Conservation (phyloP, 257 asterid species). For the Solanum clarkiae region DNA sequence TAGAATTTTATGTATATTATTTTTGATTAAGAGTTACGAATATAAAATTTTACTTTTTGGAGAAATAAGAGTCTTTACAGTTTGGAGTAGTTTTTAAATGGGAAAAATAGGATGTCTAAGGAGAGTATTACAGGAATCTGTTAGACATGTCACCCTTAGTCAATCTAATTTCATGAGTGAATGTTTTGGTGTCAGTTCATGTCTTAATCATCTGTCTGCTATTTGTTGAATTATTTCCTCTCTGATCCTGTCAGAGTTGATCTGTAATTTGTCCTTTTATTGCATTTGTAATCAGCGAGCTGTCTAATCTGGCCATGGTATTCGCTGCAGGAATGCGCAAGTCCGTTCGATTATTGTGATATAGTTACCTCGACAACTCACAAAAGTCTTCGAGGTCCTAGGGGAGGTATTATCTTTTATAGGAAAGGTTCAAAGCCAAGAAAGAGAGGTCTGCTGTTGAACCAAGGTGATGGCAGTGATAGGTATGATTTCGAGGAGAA, state of each 20-base stretch:
- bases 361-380: slow-evolving; percentile 83
- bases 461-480: slow-evolving; percentile 58
- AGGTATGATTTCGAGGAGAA: slow-evolving; percentile 80
- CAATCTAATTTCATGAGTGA: neutral
- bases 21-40: neutral
- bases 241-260: neutral
- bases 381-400: slow-evolving; percentile 91
- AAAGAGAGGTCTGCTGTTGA: slow-evolving; percentile 65
- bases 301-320: neutral
- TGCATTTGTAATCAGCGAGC: neutral
- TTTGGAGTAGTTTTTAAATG: neutral
- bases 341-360: slow-evolving; percentile 79
- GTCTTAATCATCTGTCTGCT: neutral
- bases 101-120: neutral
- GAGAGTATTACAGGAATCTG: neutral
- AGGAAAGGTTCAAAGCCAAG: slow-evolving; percentile 74
- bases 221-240: neutral
- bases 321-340: slow-evolving; percentile 56
- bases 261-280: neutral
- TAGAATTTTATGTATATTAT: neutral
- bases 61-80: neutral
- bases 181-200: neutral
- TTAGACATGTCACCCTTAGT: neutral
- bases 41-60: neutral
- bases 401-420: slow-evolving; percentile 79